Conservation (phyloP, 371 early-diverging fungal species). For the Fennellomyces sp. region DNA sequence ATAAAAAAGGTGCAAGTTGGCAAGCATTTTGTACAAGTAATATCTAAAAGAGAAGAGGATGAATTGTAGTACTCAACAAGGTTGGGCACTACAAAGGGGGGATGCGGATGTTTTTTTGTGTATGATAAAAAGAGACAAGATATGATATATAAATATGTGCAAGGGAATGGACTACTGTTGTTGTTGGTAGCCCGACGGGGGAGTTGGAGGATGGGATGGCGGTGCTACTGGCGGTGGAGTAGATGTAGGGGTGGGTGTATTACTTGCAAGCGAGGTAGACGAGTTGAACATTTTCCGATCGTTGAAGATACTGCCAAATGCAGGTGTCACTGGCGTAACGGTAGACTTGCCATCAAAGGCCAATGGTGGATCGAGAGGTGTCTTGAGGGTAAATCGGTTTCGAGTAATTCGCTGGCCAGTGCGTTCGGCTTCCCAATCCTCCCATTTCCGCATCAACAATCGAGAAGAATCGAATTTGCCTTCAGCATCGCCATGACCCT, state of each 20-base stretch:
- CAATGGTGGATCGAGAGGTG: slow-evolving; percentile 27
- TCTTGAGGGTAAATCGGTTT: slow-evolving; percentile 33
- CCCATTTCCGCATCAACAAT: slow-evolving; percentile 67
- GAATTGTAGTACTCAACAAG: no score
- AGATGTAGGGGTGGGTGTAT: slow-evolving; percentile 6
- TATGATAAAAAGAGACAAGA: no score
- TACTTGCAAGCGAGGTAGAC: slow-evolving; percentile 19
- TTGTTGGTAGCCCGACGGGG: background rate
- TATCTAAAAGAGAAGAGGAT: background rate
- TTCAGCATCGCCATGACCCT: slow-evolving; percentile 64
- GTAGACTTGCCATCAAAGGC: slow-evolving; percentile 34
- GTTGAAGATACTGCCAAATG: slow-evolving; percentile 47
- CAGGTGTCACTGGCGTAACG: slow-evolving; percentile 30
- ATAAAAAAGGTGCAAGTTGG: slow-evolving; percentile 1
- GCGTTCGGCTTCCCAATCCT: slow-evolving; percentile 76
- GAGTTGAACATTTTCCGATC: slow-evolving; percentile 54
- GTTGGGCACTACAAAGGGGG: background rate
- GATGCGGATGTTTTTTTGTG: no score
- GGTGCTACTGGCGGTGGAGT: slow-evolving; percentile 8
- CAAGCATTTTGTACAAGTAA: slow-evolving; percentile 3
- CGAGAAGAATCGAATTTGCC: slow-evolving; percentile 70
- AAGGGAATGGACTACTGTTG: no score
- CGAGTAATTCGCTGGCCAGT: slow-evolving; percentile 38
- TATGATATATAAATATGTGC: no score
- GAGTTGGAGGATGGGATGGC: background rate